These are phyloP conservation scores for Colletotrichum filicis DNA, from an alignment of 2,329 filamentous ascomycete genomes.

Conservation along the genomic window DNA sequence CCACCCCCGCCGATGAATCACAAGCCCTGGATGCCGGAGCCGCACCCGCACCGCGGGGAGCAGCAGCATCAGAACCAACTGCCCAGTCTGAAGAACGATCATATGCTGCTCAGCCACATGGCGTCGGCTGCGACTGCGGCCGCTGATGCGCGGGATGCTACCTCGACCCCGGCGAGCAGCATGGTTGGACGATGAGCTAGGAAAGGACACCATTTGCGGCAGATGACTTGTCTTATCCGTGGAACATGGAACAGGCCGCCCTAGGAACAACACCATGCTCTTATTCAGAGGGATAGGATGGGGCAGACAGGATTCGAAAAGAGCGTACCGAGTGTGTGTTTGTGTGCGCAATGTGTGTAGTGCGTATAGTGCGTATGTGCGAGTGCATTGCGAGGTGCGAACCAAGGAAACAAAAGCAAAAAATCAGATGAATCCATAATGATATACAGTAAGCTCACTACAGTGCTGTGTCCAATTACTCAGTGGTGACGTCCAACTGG, in stretches of 20 bases:
- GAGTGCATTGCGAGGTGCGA: background rate
- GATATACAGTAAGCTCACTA: background rate
- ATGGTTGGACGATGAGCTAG: constrained; percentile 22
- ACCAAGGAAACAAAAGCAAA: background rate
- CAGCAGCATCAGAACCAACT: constrained; percentile 7
- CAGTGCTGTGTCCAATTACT: background rate
- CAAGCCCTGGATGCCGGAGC: constrained; percentile 30
- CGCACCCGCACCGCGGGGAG: constrained; percentile 22
- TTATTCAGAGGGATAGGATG: background rate
- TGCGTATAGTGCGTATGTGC: background rate
- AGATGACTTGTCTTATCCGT: background rate
- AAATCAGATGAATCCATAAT: background rate
- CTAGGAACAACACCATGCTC: background rate
- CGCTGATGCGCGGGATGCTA: constrained; percentile 39
- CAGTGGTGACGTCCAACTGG: too few species aligned
- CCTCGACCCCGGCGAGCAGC: constrained; percentile 9
- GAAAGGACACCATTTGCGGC: background rate
- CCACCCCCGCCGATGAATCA: constrained; percentile 7
- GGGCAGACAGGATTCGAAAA: background rate
- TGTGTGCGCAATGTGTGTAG: background rate
- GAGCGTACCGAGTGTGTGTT: background rate
- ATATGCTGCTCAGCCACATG: constrained; percentile 47
- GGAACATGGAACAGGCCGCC: background rate
- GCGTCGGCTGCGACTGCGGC: constrained; percentile 47
- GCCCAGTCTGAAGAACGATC: constrained; percentile 36